phyloP scores from a whole-genome alignment of 257 asterid genomes.

The Lithospermum erythrorhizon region DNA sequence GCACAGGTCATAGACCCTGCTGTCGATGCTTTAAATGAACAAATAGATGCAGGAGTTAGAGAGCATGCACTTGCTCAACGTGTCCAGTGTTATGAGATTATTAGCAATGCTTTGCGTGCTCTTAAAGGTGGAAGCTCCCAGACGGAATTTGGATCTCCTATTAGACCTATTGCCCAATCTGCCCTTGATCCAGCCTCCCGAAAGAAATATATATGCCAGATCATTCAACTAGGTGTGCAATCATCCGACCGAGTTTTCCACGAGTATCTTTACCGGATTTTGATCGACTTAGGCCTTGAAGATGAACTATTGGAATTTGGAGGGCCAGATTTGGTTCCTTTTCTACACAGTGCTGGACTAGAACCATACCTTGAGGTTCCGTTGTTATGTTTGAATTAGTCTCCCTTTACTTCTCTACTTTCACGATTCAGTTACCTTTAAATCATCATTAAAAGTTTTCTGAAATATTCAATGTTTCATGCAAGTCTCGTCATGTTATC shows the following conservation, averaged over 20 bases:
- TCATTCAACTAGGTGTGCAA: slow-evolving; percentile 90
- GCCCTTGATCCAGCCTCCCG: slow-evolving; percentile 72
- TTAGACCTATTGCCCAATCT: slow-evolving; percentile 59
- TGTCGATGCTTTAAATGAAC: slow-evolving; percentile 84
- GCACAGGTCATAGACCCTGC: slow-evolving; percentile 88
- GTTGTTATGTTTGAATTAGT: background rate
- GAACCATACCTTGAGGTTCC: slow-evolving; percentile 66
- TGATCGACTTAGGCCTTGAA: slow-evolving; percentile 80
- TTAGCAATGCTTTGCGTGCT: slow-evolving; percentile 59
- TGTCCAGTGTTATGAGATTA: slow-evolving; percentile 78
- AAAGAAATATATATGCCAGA: slow-evolving; percentile 68
- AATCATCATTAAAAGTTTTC: background rate
- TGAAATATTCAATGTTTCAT: background rate
- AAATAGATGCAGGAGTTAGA: slow-evolving; percentile 56
- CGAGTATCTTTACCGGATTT: slow-evolving; percentile 64
- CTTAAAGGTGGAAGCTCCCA: slow-evolving; percentile 52
- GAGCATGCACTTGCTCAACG: slow-evolving; percentile 78
- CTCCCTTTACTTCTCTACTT: slow-evolving; percentile 5
- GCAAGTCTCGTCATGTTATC: background rate
- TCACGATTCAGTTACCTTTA: background rate
- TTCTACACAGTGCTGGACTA: slow-evolving; percentile 83
- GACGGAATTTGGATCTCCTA: slow-evolving; percentile 85
- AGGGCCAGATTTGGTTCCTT: slow-evolving; percentile 91
- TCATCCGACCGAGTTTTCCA: slow-evolving; percentile 82
- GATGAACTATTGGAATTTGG: slow-evolving; percentile 88